phyloP scores from a whole-genome alignment of 129 eudicot genomes.

The Calendula officinalis region DNA sequence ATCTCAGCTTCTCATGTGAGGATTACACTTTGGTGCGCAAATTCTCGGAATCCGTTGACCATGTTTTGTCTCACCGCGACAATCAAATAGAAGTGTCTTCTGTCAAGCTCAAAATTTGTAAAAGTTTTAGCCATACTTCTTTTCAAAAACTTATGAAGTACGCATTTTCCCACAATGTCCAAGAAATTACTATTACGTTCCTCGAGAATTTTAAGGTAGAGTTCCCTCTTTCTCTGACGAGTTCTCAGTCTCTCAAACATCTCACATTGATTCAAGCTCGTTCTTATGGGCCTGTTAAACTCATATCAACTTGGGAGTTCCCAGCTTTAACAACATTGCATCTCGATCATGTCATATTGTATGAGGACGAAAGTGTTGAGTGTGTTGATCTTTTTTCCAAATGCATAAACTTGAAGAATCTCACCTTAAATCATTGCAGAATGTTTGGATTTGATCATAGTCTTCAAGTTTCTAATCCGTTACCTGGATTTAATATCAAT shows the following conservation, averaged over 20 bases:
- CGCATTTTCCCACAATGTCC: slow-evolving; percentile 23
- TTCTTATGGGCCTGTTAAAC: not conserved
- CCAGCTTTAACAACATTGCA: slow-evolving; percentile 18
- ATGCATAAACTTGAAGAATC: slow-evolving; percentile 17
- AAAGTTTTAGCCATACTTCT: not conserved
- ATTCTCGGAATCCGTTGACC: not conserved
- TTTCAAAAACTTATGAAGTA: slow-evolving; percentile 1
- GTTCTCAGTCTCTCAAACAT: slow-evolving; percentile 13
- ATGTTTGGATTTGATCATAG: not conserved
- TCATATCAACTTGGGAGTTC: slow-evolving; percentile 6
- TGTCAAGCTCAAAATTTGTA: not conserved
- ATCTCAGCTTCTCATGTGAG: not conserved
- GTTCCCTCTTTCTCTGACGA: not conserved
- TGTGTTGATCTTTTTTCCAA: slow-evolving; percentile 14
- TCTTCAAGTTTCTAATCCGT: too few species aligned
- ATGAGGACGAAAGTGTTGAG: not conserved
- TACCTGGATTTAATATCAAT: not conserved
- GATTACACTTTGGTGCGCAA: not conserved
- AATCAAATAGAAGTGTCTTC: slow-evolving; percentile 7
- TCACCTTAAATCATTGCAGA: not conserved
- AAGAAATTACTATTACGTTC: not conserved
- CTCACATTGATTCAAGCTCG: not conserved
- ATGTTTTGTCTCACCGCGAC: slow-evolving; percentile 3
- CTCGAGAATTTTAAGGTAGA: not conserved
- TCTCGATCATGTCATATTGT: slow-evolving; percentile 7